Conservation (phyloP, 1,284 basidiomycete genomes). For the Tilletia setariae region DNA sequence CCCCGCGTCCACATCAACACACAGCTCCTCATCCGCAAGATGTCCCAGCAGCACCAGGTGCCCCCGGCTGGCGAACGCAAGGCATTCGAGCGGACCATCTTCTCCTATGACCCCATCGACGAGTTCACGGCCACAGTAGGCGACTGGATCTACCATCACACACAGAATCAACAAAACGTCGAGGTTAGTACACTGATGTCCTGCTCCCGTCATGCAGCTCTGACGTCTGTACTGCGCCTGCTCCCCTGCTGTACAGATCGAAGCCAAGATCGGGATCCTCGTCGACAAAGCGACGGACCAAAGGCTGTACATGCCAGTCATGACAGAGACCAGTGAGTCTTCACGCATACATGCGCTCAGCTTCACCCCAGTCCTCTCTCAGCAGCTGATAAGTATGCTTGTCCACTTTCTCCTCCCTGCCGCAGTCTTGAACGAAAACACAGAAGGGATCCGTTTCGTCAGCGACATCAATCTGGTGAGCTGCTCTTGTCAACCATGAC, state of each 20-base stretch:
- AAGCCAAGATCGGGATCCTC: constrained; percentile 86
- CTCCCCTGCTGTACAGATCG: too few relatives aligned
- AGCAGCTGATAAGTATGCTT: too few relatives aligned
- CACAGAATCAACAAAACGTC: constrained; percentile 56
- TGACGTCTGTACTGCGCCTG: background rate
- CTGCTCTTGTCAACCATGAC: constrained; percentile 31
- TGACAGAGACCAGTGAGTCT: constrained; percentile 79
- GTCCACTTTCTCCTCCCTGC: too few relatives aligned
- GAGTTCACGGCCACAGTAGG: constrained; percentile 88
- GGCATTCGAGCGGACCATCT: constrained; percentile 71
- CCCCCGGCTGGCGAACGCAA: constrained; percentile 53
- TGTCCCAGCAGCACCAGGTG: constrained; percentile 21
- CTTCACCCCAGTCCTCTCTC: background rate
- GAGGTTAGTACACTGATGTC: constrained; percentile 57
- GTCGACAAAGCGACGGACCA: constrained; percentile 63
- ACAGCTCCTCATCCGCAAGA: too few relatives aligned
- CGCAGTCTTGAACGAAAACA: constrained; percentile 13
- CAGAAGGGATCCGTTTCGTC: constrained; percentile 63
- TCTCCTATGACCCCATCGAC: constrained; percentile 87
- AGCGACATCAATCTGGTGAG: constrained; percentile 84
- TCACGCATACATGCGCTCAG: too few relatives aligned
- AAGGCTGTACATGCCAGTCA: constrained; percentile 67
- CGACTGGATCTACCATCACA: constrained; percentile 68
- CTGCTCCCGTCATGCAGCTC: background rate
- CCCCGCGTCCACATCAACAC: too few relatives aligned